Base-by-base conservation (phyloP, 208 protist genomes). In the Wallacemonas collosoma region DNA sequence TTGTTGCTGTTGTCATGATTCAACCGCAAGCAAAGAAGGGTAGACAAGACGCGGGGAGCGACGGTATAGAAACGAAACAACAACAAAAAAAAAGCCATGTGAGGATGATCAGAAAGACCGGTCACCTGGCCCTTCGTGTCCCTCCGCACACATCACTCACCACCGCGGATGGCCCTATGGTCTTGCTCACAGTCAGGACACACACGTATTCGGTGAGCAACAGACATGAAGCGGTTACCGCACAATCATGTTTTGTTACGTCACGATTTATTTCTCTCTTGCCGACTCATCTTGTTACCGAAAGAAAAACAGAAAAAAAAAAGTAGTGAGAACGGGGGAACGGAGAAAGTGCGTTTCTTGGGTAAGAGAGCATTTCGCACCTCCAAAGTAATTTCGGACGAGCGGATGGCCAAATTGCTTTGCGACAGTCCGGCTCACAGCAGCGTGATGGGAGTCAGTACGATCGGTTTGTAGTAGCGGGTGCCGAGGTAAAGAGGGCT, bases 41-140 rank as follows among this genome's bases (percentile, higher is more conserved):
- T 3, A 62, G 57, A 15, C n/a, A 4, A n/a, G 45, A 60, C 12
- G 65, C 68, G n/a, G 48, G 60, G 14, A 40, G 55, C 26, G 55
- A 60, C 55, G 12, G 17, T 26, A 1, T 26, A 17, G n/a, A 67
- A 40, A 35, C n/a, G 39, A 67, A 4, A 47, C 1, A 35, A 38
- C 0, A 51, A 54, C 0, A 67, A 67, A 15, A 57, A 73, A 73
- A 73, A 74, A 56, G 57, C 8, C 14, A 58, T 1, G 47, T 14
- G 38, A 47, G 36, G 36, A 64, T 26, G 26, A 26, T 4, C 7
- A 0, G 36, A 63, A 39, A 41, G 43, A 9, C 60, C 50, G 60
- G 50, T 65, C 50, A 65, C 60, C 43, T 41, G 43, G 40, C 60
- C 60, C 4, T 57, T 6, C 9, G 9, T 8, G 14, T 15, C 9